Percentiles rank a stretch among this genome's conserved stretches.
These are phyloP conservation scores for Raffaelea arxii DNA, from an alignment of 2,329 filamentous ascomycete genomes.

Conservation along the genomic window DNA sequence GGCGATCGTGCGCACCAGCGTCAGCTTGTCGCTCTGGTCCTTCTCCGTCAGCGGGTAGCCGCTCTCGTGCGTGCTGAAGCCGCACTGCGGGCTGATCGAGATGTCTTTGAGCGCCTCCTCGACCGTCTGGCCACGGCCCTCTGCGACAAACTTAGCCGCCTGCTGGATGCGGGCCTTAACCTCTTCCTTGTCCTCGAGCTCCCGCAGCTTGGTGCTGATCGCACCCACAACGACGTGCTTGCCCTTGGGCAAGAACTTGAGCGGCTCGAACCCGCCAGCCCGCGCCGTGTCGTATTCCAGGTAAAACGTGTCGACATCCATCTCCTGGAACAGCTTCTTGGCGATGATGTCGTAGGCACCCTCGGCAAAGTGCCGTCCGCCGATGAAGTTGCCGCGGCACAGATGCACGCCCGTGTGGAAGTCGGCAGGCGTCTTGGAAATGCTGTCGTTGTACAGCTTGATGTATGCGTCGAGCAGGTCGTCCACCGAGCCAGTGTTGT, in stretches of 20 bases:
- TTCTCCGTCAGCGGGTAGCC: constrained; percentile 60
- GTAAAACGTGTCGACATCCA: constrained; percentile 58
- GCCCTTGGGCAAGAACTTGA: constrained; percentile 47
- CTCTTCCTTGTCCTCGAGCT: constrained; percentile 54
- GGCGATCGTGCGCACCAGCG: constrained; percentile 60
- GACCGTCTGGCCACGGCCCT: constrained; percentile 52
- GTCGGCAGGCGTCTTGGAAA: constrained; percentile 53
- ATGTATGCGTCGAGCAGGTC: constrained; percentile 69
- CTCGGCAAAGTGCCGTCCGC: constrained; percentile 55
- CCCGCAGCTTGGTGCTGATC: constrained; percentile 52
- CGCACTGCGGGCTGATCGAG: constrained; percentile 61
- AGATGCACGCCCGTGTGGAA: constrained; percentile 71
- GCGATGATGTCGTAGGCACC: constrained; percentile 60
- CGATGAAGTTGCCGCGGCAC: constrained; percentile 60
- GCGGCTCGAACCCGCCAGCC: constrained; percentile 56
- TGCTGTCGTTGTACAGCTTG: constrained; percentile 63
- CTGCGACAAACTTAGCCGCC: constrained; percentile 59
- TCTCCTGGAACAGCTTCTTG: constrained; percentile 52
- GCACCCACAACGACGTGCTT: constrained; percentile 57
- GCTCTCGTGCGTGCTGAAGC: constrained; percentile 64
- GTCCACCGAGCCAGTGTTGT: constrained; percentile 59
- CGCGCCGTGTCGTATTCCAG: constrained; percentile 60
- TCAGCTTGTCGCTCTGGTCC: constrained; percentile 65
- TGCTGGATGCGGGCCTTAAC: constrained; percentile 49
- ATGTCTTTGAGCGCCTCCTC: constrained; percentile 62